These are phyloP conservation scores for Alternaria metachromatica DNA, from an alignment of 2,329 filamentous ascomycete genomes.

Conservation along the genomic window DNA sequence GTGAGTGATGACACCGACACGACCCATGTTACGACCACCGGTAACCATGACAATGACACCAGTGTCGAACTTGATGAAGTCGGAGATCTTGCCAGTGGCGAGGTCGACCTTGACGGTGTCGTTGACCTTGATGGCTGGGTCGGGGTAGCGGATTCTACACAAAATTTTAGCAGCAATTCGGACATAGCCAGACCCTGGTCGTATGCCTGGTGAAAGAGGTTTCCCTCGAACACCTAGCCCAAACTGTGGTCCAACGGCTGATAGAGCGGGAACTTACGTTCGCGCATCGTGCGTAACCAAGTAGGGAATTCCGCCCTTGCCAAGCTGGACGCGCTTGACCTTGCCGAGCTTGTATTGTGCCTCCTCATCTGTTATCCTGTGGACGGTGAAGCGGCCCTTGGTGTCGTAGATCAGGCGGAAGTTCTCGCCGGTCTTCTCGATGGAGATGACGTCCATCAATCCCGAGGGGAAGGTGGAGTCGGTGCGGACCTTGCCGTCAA, in stretches of 20 bases:
- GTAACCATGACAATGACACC: constrained; percentile 98
- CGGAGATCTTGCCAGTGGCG: constrained; percentile 93
- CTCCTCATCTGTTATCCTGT: constrained; percentile 99
- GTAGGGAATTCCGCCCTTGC: constrained; percentile 99
- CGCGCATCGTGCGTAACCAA: constrained; percentile 99
- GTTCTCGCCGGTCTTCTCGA: constrained; percentile 99
- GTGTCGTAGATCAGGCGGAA: constrained; percentile 99
- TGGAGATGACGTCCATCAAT: constrained; percentile 99
- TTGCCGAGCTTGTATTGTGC: constrained; percentile 99
- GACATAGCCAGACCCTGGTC: constrained; percentile 88
- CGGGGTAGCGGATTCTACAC: constrained; percentile 96
- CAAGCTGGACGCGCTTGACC: constrained; percentile 99
- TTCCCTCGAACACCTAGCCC: constrained; percentile 46
- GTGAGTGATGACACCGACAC: constrained; percentile 99
- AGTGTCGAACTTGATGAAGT: constrained; percentile 99
- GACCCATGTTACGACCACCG: constrained; percentile 99
- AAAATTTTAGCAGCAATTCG: constrained; percentile 48
- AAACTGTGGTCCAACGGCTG: constrained; percentile 86
- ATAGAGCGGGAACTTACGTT: constrained; percentile 99
- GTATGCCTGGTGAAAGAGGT: constrained; percentile 87
- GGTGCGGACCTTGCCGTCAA: constrained; percentile 99
- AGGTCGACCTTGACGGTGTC: constrained; percentile 99
- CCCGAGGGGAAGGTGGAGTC: constrained; percentile 96
- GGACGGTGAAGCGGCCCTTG: constrained; percentile 99
- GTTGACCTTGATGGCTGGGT: constrained; percentile 99